Evolutionary conservation across 2,329 filamentous ascomycete species (phyloP).

Genomic region (Passalora sequoiae): DNA sequence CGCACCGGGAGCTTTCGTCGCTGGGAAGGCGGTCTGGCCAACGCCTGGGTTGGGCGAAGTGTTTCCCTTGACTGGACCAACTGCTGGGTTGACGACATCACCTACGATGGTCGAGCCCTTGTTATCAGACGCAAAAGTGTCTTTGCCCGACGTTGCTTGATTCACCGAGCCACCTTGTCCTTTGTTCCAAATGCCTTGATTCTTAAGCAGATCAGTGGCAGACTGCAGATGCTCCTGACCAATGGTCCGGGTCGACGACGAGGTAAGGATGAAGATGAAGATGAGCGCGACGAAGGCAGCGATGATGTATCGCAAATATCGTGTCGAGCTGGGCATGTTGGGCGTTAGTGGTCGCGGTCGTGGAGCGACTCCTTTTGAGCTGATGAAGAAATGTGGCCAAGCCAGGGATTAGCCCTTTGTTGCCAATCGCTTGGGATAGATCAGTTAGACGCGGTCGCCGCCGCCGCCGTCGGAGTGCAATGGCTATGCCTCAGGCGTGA

Average conservation of each 20-base stretch:
- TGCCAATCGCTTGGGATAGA: background rate
- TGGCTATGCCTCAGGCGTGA: background rate
- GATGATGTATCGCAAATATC: slow-evolving; percentile 67
- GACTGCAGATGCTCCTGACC: slow-evolving; percentile 33
- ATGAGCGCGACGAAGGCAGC: slow-evolving; percentile 77
- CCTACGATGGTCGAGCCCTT: slow-evolving; percentile 10
- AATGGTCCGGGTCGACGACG: slow-evolving; percentile 44
- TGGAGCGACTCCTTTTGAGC: slow-evolving; percentile 5
- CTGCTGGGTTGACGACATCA: slow-evolving; percentile 13
- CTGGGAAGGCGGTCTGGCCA: slow-evolving; percentile 33
- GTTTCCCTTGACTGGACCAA: slow-evolving; percentile 12
- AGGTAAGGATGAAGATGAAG: slow-evolving; percentile 78
- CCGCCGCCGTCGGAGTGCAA: too few species aligned
- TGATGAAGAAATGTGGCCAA: slow-evolving; percentile 1
- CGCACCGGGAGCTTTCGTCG: slow-evolving; percentile 53
- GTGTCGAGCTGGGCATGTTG: slow-evolving; percentile 63
- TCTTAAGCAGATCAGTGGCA: slow-evolving; percentile 34
- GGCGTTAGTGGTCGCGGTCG: background rate
- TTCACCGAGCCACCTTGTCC: slow-evolving; percentile 8
- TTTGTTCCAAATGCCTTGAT: slow-evolving; percentile 30
- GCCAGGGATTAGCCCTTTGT: slow-evolving; percentile 2
- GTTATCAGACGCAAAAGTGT: slow-evolving; percentile 6
- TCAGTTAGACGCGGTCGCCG: background rate
- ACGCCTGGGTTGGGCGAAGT: slow-evolving; percentile 32
- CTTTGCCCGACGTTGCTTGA: background rate